A percentile compares a stretch with the other conserved stretches of the same genome.
Conservation (phyloP, 148 eudicot genomes). For the Persicaria tinctoria region DNA sequence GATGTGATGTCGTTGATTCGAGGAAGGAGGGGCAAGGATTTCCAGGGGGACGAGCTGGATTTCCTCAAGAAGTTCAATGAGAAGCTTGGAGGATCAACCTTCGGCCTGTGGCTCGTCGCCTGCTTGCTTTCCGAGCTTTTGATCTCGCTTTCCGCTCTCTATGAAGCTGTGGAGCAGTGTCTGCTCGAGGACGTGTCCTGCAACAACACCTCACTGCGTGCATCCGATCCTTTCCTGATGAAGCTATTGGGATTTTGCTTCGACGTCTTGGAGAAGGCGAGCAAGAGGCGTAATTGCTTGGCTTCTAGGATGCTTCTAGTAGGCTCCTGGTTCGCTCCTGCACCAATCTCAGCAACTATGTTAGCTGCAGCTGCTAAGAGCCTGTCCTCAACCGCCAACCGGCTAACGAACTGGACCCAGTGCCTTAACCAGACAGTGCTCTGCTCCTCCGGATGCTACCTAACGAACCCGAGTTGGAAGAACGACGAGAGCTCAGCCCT, state of each 20-base stretch:
- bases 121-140: constrained; percentile 65
- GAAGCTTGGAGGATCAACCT: constrained; percentile 59
- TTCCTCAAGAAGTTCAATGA: constrained; percentile 49
- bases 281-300: constrained; percentile 35
- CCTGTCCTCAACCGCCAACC: constrained; percentile 32
- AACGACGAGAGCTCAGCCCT: constrained; percentile 66
- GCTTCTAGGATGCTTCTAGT: constrained; percentile 68
- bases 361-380: constrained; percentile 65
- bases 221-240: constrained; percentile 45
- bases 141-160: constrained; percentile 58
- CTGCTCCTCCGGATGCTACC: constrained; percentile 40
- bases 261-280: constrained; percentile 52
- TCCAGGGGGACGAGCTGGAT: constrained; percentile 49
- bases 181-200: constrained; percentile 25
- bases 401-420: constrained; percentile 51
- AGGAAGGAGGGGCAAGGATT: constrained; percentile 65
- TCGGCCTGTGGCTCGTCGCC: constrained; percentile 59
- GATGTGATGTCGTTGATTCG: constrained; percentile 54
- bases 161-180: constrained; percentile 48
- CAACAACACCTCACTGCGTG: neutral
- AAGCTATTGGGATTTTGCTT: constrained; percentile 52
- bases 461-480: constrained; percentile 44
- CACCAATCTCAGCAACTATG: constrained; percentile 56
- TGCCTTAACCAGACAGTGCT: constrained; percentile 37
- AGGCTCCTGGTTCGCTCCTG: constrained; percentile 79